These are phyloP conservation scores for Coniosporium apollinis DNA, from an alignment of 495 filamentous ascomycete genomes.

Conservation along the genomic window DNA sequence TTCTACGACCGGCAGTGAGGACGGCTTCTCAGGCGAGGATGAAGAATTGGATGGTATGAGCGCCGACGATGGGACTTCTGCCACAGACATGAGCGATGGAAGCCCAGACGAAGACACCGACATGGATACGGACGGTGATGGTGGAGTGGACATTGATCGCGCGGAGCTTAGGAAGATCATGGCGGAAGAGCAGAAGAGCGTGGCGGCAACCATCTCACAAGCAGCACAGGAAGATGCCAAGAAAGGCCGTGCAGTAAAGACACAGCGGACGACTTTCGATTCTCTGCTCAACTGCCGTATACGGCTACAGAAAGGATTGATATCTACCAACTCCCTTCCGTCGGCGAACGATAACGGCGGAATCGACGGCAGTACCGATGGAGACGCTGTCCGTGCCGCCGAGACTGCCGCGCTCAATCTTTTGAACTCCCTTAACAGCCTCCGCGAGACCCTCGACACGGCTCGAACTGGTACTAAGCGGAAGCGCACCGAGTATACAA, in stretches of 20 bases:
- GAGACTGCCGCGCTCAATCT: conserved; percentile 77
- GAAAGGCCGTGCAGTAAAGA: conserved; percentile 73
- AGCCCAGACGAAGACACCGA: conserved; percentile 18
- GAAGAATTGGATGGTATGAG: no score
- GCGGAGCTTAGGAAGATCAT: conserved; percentile 51
- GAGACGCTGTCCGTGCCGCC: conserved; percentile 47
- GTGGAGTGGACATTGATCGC: conserved; percentile 28
- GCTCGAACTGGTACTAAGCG: conserved; percentile 37
- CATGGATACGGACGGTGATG: conserved; percentile 20
- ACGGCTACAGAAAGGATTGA: conserved; percentile 74
- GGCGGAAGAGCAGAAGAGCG: conserved; percentile 50
- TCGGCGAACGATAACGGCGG: conserved; percentile 2
- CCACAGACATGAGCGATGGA: conserved; percentile 7
- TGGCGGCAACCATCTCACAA: conserved; percentile 51
- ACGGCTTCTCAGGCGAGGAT: no score
- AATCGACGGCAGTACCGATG: conserved; percentile 11
- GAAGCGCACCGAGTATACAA: conserved; percentile 29
- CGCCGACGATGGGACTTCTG: conserved; percentile 19
- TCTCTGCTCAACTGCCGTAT: conserved; percentile 74
- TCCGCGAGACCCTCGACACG: conserved; percentile 45
- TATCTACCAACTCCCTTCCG: conserved; percentile 57
- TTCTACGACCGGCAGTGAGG: no score
- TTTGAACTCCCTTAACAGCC: conserved; percentile 65
- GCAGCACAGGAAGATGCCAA: conserved; percentile 61
- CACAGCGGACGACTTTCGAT: conserved; percentile 73